Evolutionary conservation across 495 filamentous ascomycete genomes (phyloP).

Genomic region (Aspergillus sclerotioniger): DNA sequence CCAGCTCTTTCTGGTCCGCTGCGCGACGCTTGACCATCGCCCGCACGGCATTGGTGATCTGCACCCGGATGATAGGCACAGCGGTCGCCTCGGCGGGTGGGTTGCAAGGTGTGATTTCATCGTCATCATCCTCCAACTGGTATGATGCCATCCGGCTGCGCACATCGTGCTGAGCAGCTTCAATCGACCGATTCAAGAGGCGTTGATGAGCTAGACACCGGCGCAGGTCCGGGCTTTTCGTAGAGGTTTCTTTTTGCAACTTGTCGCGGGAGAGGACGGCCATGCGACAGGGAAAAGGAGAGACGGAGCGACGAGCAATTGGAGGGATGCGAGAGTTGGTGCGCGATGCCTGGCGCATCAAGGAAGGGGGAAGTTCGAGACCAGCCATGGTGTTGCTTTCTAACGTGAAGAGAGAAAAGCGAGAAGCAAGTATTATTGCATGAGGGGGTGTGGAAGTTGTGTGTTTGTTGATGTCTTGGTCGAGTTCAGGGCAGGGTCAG

Average conservation of each 20-base stretch:
- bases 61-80: constrained; percentile 12
- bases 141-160: constrained; percentile 15
- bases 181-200: constrained; percentile 20
- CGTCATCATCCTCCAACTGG: constrained; percentile 17
- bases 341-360: constrained; percentile 17
- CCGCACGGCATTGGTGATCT: constrained; percentile 14
- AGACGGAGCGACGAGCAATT: constrained; percentile 11
- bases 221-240: constrained; percentile 24
- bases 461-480: background rate
- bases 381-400: background rate
- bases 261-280: constrained; percentile 22
- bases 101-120: constrained; percentile 1
- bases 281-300: constrained; percentile 15
- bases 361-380: constrained; percentile 4
- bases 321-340: constrained; percentile 23
- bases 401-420: background rate
- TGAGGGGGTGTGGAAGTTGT: background rate
- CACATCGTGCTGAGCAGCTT: constrained; percentile 20
- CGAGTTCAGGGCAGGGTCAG: background rate
- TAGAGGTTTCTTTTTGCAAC: constrained; percentile 17
- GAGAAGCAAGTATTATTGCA: background rate
- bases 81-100: constrained; percentile 2
- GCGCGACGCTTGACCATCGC: constrained; percentile 14
- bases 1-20: background rate
- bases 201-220: constrained; percentile 26